A percentile compares a stretch with the other conserved stretches of the same genome.
Conservation (phyloP, 345 rosid genomes). For the Gossypioides kirkii region DNA sequence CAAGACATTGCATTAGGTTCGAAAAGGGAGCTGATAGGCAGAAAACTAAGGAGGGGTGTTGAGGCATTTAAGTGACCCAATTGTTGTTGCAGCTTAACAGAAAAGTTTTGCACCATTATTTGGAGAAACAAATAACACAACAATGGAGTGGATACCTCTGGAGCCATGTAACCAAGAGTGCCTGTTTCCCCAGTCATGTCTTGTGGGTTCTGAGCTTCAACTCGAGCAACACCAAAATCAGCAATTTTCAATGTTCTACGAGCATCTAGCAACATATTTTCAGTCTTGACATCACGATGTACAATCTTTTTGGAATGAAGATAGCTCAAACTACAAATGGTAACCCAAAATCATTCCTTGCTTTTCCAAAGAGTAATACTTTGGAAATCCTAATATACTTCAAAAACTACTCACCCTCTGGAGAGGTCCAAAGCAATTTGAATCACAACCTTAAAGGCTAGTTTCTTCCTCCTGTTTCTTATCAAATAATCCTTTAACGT, state of each 20-base stretch:
- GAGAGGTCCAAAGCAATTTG: constrained; percentile 76
- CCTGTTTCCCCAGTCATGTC: constrained; percentile 94
- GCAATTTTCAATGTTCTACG: constrained; percentile 64
- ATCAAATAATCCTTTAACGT: constrained; percentile 61
- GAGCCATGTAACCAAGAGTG: constrained; percentile 85
- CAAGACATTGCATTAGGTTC: constrained; percentile 10
- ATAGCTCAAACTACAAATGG: constrained; percentile 53
- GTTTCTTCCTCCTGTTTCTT: constrained; percentile 55
- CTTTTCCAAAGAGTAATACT: background rate
- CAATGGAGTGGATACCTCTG: constrained; percentile 47
- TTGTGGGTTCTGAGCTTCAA: constrained; percentile 81
- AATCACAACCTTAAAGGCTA: constrained; percentile 57
- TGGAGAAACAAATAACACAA: constrained; percentile 1
- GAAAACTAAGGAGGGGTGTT: background rate
- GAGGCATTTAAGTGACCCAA: background rate
- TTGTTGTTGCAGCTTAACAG: background rate
- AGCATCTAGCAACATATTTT: constrained; percentile 67
- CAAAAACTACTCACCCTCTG: constrained; percentile 47
- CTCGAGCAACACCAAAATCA: constrained; percentile 84
- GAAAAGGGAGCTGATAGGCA: background rate
- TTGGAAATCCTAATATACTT: background rate
- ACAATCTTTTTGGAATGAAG: constrained; percentile 75
- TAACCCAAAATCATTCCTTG: background rate
- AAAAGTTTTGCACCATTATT: background rate
- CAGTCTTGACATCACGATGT: constrained; percentile 77